These are phyloP conservation scores for Rhodotorula sphaerocarpa DNA, from an alignment of 768 basidiomycete species.

Conservation along the genomic window DNA sequence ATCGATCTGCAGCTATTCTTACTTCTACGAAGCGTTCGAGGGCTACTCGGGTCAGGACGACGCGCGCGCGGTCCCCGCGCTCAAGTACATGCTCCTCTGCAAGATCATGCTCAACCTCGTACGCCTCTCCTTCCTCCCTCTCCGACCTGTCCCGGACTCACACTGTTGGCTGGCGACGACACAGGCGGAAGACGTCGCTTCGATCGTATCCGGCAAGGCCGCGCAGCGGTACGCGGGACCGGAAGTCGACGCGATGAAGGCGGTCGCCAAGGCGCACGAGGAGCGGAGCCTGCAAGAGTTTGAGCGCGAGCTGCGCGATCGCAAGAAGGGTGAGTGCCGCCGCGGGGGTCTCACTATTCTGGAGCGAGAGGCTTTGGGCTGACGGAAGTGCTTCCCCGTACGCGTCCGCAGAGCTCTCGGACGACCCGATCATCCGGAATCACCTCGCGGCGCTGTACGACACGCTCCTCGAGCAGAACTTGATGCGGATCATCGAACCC, in stretches of 20 bases:
- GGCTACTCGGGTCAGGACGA: constrained; percentile 63
- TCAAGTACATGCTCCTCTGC: constrained; percentile 97
- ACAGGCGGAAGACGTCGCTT: constrained; percentile 86
- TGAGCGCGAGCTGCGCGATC: constrained; percentile 75
- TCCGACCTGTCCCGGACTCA: neutral
- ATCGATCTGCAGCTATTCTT: constrained; percentile 64
- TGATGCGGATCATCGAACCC: constrained; percentile 89
- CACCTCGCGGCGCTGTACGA: constrained; percentile 92
- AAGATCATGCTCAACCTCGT: constrained; percentile 94
- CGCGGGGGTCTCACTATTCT: neutral
- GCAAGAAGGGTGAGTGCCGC: constrained; percentile 58
- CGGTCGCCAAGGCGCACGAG: constrained; percentile 87
- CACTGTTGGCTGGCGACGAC: neutral
- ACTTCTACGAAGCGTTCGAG: constrained; percentile 96
- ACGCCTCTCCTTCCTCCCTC: constrained; percentile 47
- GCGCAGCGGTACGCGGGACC: constrained; percentile 78
- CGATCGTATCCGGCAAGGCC: constrained; percentile 75
- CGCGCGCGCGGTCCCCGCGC: constrained; percentile 61
- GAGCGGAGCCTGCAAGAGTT: constrained; percentile 82
- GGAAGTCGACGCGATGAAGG: constrained; percentile 93
- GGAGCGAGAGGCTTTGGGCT: no score
- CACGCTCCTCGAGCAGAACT: constrained; percentile 88
- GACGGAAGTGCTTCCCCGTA: neutral
- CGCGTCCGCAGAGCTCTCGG: constrained; percentile 64
- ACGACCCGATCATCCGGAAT: constrained; percentile 88